A percentile compares a stretch with the other conserved stretches of the same genome.
These are phyloP conservation scores for Extremus antarcticus DNA, from an alignment of 495 filamentous ascomycete species.

Conservation along the genomic window DNA sequence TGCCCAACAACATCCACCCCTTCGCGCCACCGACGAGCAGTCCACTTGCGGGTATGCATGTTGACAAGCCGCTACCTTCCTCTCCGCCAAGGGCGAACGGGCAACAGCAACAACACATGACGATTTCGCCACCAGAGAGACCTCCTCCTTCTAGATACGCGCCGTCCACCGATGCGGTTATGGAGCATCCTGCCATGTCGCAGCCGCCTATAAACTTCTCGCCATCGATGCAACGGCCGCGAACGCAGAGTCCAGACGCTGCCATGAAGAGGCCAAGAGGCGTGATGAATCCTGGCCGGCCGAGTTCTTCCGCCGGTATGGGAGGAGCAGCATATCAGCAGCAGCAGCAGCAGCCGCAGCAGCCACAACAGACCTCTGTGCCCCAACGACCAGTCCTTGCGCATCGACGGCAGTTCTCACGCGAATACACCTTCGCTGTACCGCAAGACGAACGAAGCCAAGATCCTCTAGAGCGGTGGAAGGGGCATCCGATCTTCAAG, in stretches of 20 bases:
- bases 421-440: conserved; percentile 32
- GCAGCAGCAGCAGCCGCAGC: conserved; percentile 41
- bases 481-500: conserved; percentile 69
- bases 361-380: conserved; percentile 35
- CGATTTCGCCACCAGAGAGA: not conserved
- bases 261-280: conserved; percentile 43
- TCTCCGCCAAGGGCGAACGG: not conserved
- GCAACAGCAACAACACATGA: not conserved
- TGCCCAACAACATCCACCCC: conserved; percentile 39
- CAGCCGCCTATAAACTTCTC: conserved; percentile 17
- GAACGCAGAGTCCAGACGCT: conserved; percentile 71
- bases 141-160: not conserved
- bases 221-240: conserved; percentile 56
- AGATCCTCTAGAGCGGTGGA: conserved; percentile 80
- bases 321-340: conserved; percentile 17
- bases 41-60: conserved; percentile 46
- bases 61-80: conserved; percentile 35
- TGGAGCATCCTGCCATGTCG: not conserved
- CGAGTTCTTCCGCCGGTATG: not conserved
- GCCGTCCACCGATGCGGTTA: not conserved
- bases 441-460: conserved; percentile 71
- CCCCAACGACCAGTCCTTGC: conserved; percentile 19
- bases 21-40: conserved; percentile 81
- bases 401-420: conserved; percentile 31
- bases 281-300: not conserved